Evolutionary conservation across 345 rosid species (phyloP).

Genomic region (Chamaenerion angustifolium): DNA sequence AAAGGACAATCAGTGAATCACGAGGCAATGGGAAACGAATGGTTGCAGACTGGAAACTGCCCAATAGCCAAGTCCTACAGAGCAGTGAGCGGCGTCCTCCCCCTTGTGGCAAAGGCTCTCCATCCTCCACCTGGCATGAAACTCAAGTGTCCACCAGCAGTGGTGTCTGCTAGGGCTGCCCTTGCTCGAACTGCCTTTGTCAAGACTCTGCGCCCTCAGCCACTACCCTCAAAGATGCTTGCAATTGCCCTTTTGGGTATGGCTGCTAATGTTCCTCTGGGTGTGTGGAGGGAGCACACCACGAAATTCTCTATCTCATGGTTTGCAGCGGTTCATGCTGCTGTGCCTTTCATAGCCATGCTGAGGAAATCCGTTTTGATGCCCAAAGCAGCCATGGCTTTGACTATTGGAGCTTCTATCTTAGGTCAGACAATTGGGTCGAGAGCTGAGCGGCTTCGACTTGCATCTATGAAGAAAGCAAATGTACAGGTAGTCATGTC

Average conservation of each 20-base stretch:
- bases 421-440: slow-evolving; percentile 83
- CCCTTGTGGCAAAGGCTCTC: slow-evolving; percentile 52
- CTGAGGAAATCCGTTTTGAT: slow-evolving; percentile 71
- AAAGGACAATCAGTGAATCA: slow-evolving; percentile 40
- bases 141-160: slow-evolving; percentile 61
- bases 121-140: slow-evolving; percentile 55
- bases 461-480: slow-evolving; percentile 21
- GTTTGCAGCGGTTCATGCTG: slow-evolving; percentile 84
- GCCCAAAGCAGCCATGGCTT: slow-evolving; percentile 83
- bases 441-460: slow-evolving; percentile 67
- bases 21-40: slow-evolving; percentile 59
- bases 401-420: slow-evolving; percentile 78
- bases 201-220: slow-evolving; percentile 68
- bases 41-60: slow-evolving; percentile 73
- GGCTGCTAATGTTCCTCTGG: slow-evolving; percentile 77
- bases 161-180: slow-evolving; percentile 78
- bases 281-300: slow-evolving; percentile 86
- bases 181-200: slow-evolving; percentile 62
- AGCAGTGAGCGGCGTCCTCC: slow-evolving; percentile 60
- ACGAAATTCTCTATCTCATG: slow-evolving; percentile 61
- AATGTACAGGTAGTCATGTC: slow-evolving; percentile 4
- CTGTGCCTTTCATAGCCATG: slow-evolving; percentile 91
- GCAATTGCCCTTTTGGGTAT: slow-evolving; percentile 71
- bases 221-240: slow-evolving; percentile 73
- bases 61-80: slow-evolving; percentile 81